Evolutionary conservation across 768 basidiomycete species (phyloP).

Genomic region (Tricholoma matsutake): DNA sequence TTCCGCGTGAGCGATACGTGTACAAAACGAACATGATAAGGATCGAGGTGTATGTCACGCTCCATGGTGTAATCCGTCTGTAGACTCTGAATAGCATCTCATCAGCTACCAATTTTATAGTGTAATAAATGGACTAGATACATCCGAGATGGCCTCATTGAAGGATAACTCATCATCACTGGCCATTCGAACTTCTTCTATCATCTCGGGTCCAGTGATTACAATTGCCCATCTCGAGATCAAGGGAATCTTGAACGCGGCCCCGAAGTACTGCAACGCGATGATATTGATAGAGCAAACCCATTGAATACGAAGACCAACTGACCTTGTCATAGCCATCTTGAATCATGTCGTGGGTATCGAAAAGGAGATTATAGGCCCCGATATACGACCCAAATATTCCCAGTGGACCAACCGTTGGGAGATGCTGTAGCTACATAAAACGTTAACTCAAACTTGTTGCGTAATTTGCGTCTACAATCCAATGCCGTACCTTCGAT

Average conservation of each 20-base stretch:
- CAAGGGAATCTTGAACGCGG: slow-evolving; percentile 39
- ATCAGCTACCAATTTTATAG: not conserved
- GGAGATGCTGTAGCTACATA: slow-evolving; percentile 11
- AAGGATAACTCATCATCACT: slow-evolving; percentile 30
- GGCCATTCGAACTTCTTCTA: slow-evolving; percentile 48
- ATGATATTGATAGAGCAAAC: not conserved
- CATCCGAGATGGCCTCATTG: slow-evolving; percentile 24
- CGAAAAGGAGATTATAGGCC: slow-evolving; percentile 10
- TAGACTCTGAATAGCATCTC: slow-evolving; percentile 24
- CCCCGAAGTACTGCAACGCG: slow-evolving; percentile 10
- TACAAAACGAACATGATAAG: slow-evolving; percentile 31
- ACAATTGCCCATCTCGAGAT: slow-evolving; percentile 45
- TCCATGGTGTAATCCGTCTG: slow-evolving; percentile 39
- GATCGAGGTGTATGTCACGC: slow-evolving; percentile 22
- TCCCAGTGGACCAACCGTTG: slow-evolving; percentile 17
- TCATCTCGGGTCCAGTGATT: slow-evolving; percentile 35
- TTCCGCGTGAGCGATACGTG: slow-evolving; percentile 33
- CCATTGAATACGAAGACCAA: not conserved
- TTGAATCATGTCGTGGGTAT: slow-evolving; percentile 14
- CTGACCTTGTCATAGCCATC: slow-evolving; percentile 17
- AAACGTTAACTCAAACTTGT: not conserved
- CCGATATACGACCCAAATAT: slow-evolving; percentile 15
- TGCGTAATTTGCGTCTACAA: not conserved
- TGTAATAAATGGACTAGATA: slow-evolving; percentile 6
- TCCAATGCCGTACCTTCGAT: not conserved